Conservation (phyloP, 2,329 filamentous ascomycete species). For the Penicillium brasilianum region DNA sequence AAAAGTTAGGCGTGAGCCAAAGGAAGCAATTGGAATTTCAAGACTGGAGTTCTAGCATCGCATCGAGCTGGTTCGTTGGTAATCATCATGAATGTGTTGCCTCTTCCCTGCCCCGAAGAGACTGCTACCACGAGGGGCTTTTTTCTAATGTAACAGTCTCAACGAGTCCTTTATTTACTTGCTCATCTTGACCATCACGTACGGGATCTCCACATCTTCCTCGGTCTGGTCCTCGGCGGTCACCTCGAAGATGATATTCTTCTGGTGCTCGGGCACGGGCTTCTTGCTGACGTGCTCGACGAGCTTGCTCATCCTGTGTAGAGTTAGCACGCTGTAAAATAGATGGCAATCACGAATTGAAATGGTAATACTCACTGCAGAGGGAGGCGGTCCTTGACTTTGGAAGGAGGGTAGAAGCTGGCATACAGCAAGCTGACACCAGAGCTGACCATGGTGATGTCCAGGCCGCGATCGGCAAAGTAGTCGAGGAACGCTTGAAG, state of each 20-base stretch:
- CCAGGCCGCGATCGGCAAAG: slow-evolving; percentile 80
- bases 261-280: slow-evolving; percentile 85
- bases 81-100: slow-evolving; percentile 23
- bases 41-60: slow-evolving; percentile 18
- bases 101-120: slow-evolving; percentile 7
- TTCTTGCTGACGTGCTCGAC: slow-evolving; percentile 92
- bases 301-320: slow-evolving; percentile 77
- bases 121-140: slow-evolving; percentile 5
- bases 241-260: slow-evolving; percentile 95
- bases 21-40: slow-evolving; percentile 14
- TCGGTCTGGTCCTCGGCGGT: slow-evolving; percentile 86
- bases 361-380: slow-evolving; percentile 63
- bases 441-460: slow-evolving; percentile 93
- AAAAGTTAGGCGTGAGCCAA: background rate
- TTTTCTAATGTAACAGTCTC: slow-evolving; percentile 4
- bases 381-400: slow-evolving; percentile 78
- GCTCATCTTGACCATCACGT: slow-evolving; percentile 83
- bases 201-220: slow-evolving; percentile 96
- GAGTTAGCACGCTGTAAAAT: slow-evolving; percentile 34
- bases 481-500: slow-evolving; percentile 80
- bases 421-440: slow-evolving; percentile 94
- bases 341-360: background rate
- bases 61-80: slow-evolving; percentile 13
- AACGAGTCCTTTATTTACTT: slow-evolving; percentile 35
- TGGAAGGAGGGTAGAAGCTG: slow-evolving; percentile 83